phyloP scores from a whole-genome alignment of 78 protist species.

The Speleostelium caveatum region DNA sequence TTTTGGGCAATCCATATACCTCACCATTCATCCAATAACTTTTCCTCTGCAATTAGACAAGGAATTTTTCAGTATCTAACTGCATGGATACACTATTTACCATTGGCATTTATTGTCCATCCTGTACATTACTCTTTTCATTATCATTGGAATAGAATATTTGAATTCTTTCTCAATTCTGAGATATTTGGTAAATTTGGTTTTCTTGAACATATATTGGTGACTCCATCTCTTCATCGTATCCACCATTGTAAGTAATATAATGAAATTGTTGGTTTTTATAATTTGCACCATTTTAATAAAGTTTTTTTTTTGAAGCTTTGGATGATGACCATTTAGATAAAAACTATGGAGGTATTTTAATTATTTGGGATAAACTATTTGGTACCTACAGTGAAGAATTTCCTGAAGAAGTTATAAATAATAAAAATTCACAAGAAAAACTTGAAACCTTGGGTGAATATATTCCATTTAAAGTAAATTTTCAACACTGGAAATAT shows the following conservation, averaged over 20 bases:
- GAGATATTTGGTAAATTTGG: not conserved
- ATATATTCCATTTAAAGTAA: not conserved
- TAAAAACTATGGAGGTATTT: constrained; percentile 39
- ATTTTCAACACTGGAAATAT: constrained; percentile 9
- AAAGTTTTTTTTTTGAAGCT: not conserved
- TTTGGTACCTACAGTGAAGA: constrained; percentile 12
- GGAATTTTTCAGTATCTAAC: constrained; percentile 17
- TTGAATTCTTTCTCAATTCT: constrained; percentile 8
- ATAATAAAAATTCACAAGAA: too few species aligned
- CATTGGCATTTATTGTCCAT: constrained; percentile 26
- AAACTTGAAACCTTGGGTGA: not conserved
- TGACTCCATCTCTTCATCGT: not conserved
- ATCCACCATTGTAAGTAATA: not conserved
- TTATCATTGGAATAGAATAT: constrained; percentile 40
- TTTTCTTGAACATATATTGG: constrained; percentile 11
- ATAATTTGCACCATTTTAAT: too few species aligned
- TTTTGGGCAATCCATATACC: constrained; percentile 37
- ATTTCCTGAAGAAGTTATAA: too few species aligned
- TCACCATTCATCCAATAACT: constrained; percentile 24
- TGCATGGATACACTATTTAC: constrained; percentile 34
- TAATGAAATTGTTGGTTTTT: too few species aligned
- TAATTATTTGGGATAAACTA: constrained; percentile 22
- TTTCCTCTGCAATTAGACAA: constrained; percentile 30
- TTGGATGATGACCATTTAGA: constrained; percentile 20
- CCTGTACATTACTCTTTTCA: constrained; percentile 31